These are phyloP conservation scores for Cercophora scortea DNA, from an alignment of 495 filamentous ascomycete species.

Conservation along the genomic window DNA sequence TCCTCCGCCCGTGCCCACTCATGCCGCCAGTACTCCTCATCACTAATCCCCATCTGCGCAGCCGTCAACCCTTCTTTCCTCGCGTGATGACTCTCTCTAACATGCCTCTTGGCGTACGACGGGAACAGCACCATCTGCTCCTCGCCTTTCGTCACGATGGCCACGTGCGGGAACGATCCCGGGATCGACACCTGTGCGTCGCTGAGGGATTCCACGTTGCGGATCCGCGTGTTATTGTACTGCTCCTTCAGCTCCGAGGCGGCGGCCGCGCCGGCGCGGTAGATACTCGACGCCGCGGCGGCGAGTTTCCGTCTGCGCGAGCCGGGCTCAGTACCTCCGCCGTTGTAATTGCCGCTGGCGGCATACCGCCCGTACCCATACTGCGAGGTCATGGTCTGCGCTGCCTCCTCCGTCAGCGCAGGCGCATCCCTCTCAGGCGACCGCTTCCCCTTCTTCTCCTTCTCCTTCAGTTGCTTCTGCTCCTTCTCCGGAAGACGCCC, in stretches of 20 bases:
- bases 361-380: constrained; percentile 21
- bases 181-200: constrained; percentile 55
- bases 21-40: constrained; percentile 59
- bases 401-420: neutral
- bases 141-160: constrained; percentile 66
- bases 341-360: neutral
- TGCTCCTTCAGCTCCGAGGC: constrained; percentile 87
- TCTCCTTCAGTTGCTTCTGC: neutral
- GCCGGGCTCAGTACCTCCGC: constrained; percentile 48
- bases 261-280: constrained; percentile 68
- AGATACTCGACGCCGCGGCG: constrained; percentile 38
- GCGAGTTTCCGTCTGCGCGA: constrained; percentile 71
- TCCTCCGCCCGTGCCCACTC: constrained; percentile 67
- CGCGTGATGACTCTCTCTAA: constrained; percentile 28
- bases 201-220: constrained; percentile 41
- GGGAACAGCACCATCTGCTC: constrained; percentile 95
- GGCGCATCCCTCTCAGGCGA: neutral
- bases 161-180: constrained; percentile 72
- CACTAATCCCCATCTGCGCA: constrained; percentile 25
- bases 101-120: constrained; percentile 71
- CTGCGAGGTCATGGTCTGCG: constrained; percentile 19
- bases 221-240: constrained; percentile 67
- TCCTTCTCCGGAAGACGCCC: neutral
- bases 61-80: neutral
- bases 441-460: neutral